These are phyloP conservation scores for Paracoccidioides brasiliensis DNA, from an alignment of 2,329 filamentous ascomycete genomes.

Conservation along the genomic window DNA sequence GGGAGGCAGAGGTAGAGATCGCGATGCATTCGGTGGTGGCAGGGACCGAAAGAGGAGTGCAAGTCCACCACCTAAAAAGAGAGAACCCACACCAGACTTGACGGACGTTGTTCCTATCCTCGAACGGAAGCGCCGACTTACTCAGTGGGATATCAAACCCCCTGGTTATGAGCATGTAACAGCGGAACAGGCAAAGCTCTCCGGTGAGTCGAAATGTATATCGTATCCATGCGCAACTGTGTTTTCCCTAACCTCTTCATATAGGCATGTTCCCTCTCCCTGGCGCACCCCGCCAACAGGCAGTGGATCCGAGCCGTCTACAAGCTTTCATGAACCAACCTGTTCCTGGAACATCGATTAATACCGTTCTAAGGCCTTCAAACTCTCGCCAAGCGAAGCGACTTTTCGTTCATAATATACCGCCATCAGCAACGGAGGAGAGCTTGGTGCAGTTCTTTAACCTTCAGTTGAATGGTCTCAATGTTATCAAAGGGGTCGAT, in stretches of 20 bases:
- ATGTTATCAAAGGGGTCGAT: conserved; percentile 70
- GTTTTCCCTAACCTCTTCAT: not conserved
- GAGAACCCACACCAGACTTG: conserved; percentile 90
- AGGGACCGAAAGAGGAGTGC: conserved; percentile 58
- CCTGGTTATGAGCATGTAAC: conserved; percentile 97
- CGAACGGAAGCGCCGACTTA: conserved; percentile 80
- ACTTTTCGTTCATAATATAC: conserved; percentile 74
- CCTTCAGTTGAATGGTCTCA: conserved; percentile 89
- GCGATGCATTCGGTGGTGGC: conserved; percentile 32
- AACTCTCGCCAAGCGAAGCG: conserved; percentile 92
- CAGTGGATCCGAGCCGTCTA: conserved; percentile 85
- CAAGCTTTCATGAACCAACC: conserved; percentile 94
- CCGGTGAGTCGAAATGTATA: conserved; percentile 34
- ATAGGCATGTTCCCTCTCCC: conserved; percentile 91
- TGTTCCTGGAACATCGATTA: conserved; percentile 44
- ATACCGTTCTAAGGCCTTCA: conserved; percentile 73
- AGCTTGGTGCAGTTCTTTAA: conserved; percentile 78
- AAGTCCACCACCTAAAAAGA: conserved; percentile 72
- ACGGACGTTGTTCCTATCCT: conserved; percentile 72
- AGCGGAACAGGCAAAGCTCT: conserved; percentile 95
- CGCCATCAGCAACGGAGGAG: conserved; percentile 60
- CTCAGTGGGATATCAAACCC: conserved; percentile 99
- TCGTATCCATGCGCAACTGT: not conserved
- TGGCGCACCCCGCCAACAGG: conserved; percentile 84
- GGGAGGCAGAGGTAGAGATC: conserved; percentile 23